Conservation (phyloP, 768 basidiomycete genomes). For the Piloderma croceum region DNA sequence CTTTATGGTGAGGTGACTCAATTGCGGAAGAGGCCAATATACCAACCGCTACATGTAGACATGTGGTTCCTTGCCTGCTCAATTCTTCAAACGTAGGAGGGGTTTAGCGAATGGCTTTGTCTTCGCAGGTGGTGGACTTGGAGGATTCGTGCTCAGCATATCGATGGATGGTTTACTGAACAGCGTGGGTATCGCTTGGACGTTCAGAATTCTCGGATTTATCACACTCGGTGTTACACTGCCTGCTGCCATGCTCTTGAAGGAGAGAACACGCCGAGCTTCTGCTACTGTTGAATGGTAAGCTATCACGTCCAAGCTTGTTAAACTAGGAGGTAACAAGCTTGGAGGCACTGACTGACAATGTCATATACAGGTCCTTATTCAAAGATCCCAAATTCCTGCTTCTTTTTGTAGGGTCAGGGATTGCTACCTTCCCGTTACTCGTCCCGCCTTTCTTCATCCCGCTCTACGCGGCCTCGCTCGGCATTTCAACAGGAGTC, state of each 20-base stretch:
- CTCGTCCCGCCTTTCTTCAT: conserved; percentile 34
- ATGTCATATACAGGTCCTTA: conserved; percentile 17
- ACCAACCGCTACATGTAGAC: conserved; percentile 9
- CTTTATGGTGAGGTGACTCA: conserved; percentile 15
- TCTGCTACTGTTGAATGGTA: conserved; percentile 21
- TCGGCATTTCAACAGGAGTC: conserved; percentile 17
- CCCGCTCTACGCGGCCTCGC: conserved; percentile 27
- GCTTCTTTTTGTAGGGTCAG: conserved; percentile 26
- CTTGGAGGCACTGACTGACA: no score
- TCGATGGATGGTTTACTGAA: conserved; percentile 22
- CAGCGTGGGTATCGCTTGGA: conserved; percentile 23
- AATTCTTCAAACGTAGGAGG: conserved; percentile 28
- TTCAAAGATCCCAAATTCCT: conserved; percentile 25
- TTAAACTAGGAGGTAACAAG: no score
- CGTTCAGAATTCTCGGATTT: conserved; percentile 27
- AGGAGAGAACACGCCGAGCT: conserved; percentile 16
- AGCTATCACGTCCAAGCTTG: no score
- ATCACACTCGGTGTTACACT: conserved; percentile 21
- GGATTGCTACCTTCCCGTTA: conserved; percentile 30
- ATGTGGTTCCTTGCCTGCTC: conserved; percentile 29
- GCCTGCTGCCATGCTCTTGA: conserved; percentile 23
- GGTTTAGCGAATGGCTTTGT: conserved; percentile 32
- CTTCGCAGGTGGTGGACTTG: conserved; percentile 27
- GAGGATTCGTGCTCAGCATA: conserved; percentile 27
- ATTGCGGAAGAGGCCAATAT: neutral